phyloP scores from a whole-genome alignment of 1,139 yeast genomes.

The Ogataea hybrid region DNA sequence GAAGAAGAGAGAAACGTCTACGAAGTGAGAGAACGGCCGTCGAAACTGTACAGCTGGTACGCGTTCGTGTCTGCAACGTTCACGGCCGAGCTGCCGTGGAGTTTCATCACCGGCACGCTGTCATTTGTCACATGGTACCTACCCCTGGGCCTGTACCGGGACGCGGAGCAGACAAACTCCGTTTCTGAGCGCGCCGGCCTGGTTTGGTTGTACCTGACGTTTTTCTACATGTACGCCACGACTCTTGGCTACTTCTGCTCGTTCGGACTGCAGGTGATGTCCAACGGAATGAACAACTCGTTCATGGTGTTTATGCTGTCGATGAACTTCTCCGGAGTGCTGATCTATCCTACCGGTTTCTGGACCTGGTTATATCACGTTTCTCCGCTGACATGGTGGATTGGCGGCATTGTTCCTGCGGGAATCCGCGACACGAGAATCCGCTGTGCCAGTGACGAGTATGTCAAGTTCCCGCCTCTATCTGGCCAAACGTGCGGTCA shows the following conservation, averaged over 20 bases:
- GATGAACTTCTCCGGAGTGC: conserved; percentile 56
- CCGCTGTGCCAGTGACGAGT: conserved; percentile 44
- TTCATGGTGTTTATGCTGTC: conserved; percentile 42
- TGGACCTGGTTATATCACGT: conserved; percentile 55
- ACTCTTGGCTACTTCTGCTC: conserved; percentile 48
- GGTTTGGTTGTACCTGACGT: conserved; percentile 34
- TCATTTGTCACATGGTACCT: conserved; percentile 41
- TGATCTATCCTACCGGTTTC: conserved; percentile 49
- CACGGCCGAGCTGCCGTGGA: conserved; percentile 37
- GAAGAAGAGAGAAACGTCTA: conserved; percentile 46
- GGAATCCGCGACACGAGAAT: conserved; percentile 42
- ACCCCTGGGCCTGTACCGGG: conserved; percentile 39
- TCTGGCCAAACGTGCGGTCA: conserved; percentile 45
- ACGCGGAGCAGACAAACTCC: conserved; percentile 32
- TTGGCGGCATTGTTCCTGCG: conserved; percentile 43
- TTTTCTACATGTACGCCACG: conserved; percentile 43
- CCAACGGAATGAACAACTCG: conserved; percentile 46
- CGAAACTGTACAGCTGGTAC: conserved; percentile 64
- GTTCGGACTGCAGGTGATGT: conserved; percentile 37
- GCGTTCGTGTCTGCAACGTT: conserved; percentile 40
- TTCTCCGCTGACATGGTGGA: conserved; percentile 53
- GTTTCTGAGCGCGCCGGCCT: conserved; percentile 36
- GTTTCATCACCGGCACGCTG: conserved; percentile 34
- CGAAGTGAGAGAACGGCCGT: conserved; percentile 61
- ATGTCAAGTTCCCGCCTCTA: conserved; percentile 47